Conservation (phyloP, 169 alveolate genomes). For the Cryptosporidium andersoni region DNA sequence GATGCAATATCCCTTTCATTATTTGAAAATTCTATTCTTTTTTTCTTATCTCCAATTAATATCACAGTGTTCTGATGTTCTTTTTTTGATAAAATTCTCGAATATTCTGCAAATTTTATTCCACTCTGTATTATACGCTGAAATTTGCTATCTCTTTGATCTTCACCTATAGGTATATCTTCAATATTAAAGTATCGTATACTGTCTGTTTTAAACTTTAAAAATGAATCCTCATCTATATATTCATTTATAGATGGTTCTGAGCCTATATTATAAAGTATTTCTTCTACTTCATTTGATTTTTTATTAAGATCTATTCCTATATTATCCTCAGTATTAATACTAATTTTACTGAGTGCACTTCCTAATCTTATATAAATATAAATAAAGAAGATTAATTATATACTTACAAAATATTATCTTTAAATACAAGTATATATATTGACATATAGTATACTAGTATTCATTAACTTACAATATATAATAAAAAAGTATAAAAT, state of each 20-base stretch:
- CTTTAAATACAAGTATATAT: too few relatives aligned
- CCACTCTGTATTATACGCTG: constrained; percentile 65
- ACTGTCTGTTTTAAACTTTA: constrained; percentile 46
- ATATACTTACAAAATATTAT: too few relatives aligned
- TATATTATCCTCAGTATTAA: too few relatives aligned
- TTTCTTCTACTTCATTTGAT: constrained; percentile 4
- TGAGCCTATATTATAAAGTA: background rate
- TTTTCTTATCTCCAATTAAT: constrained; percentile 12
- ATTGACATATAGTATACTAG: too few relatives aligned
- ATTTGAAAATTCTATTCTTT: background rate
- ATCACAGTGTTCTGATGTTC: background rate
- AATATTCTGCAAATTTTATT: constrained; percentile 59
- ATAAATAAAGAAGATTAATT: too few relatives aligned
- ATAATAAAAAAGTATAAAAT: too few relatives aligned
- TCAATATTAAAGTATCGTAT: constrained; percentile 57
- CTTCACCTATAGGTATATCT: constrained; percentile 23
- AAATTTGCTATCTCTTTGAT: constrained; percentile 17
- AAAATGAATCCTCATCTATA: constrained; percentile 43
- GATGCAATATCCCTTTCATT: constrained; percentile 50
- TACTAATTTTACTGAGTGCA: too few relatives aligned
- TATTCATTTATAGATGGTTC: background rate
- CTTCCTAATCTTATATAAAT: too few relatives aligned
- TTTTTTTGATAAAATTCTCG: constrained; percentile 12
- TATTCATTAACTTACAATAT: too few relatives aligned
- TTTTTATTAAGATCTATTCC: too few relatives aligned